These are phyloP conservation scores for Aspergillus sp. DNA, from an alignment of 2,329 filamentous ascomycete species.

Conservation along the genomic window DNA sequence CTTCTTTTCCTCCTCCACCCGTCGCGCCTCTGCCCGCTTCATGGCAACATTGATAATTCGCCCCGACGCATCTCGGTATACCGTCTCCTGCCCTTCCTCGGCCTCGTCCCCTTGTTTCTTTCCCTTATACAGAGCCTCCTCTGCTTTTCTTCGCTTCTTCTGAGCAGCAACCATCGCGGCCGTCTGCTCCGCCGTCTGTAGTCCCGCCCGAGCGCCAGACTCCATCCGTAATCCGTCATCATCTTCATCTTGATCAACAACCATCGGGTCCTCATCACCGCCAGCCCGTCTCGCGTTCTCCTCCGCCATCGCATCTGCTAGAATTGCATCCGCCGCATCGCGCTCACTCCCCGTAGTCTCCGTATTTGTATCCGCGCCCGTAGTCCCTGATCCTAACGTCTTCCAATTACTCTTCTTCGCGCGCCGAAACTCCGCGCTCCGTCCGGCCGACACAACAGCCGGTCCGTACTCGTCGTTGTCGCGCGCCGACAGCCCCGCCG, in stretches of 20 bases:
- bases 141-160: conserved; percentile 54
- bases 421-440: conserved; percentile 61
- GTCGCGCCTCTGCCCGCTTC: conserved; percentile 83
- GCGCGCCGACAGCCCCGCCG: conserved; percentile 16
- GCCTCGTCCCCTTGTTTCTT: conserved; percentile 38
- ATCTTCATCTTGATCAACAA: conserved; percentile 39
- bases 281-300: conserved; percentile 53
- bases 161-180: conserved; percentile 66
- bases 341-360: conserved; percentile 41
- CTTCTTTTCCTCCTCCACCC: conserved; percentile 70
- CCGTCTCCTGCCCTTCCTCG: conserved; percentile 68
- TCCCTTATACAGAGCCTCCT: conserved; percentile 43
- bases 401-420: conserved; percentile 82
- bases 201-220: conserved; percentile 79
- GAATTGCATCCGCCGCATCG: conserved; percentile 74
- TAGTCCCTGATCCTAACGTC: conserved; percentile 46
- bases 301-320: conserved; percentile 70
- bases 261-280: conserved; percentile 51
- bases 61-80: conserved; percentile 92
- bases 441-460: conserved; percentile 24
- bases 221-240: conserved; percentile 66
- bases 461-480: conserved; percentile 42
- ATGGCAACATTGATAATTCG: conserved; percentile 91
- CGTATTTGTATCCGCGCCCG: conserved; percentile 28
- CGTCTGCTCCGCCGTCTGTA: conserved; percentile 81